Percentiles rank a stretch among this genome's conserved stretches.
Conservation (phyloP, 1,284 basidiomycete species). For the Cryptococcus floricola region DNA sequence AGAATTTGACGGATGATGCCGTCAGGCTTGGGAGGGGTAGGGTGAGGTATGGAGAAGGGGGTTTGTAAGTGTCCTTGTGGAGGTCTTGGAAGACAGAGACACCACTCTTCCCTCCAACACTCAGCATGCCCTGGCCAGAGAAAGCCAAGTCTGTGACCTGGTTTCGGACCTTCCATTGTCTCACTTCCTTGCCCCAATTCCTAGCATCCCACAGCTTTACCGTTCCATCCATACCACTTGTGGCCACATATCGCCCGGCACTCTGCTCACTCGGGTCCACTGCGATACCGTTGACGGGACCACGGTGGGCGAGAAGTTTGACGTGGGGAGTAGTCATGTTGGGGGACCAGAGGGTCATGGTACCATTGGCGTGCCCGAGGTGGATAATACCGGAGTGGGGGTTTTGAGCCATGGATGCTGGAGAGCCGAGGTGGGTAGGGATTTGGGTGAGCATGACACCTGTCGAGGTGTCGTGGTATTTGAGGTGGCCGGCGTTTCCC, state of each 20-base stretch:
- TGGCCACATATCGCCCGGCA: slow-evolving; percentile 86
- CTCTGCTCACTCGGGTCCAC: slow-evolving; percentile 69
- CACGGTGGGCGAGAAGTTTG: slow-evolving; percentile 83
- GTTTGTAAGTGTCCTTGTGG: slow-evolving; percentile 5
- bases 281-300: slow-evolving; percentile 75
- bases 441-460: slow-evolving; percentile 83
- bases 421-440: slow-evolving; percentile 84
- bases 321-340: slow-evolving; percentile 88
- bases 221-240: slow-evolving; percentile 77
- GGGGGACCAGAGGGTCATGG: slow-evolving; percentile 91
- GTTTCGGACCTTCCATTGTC: slow-evolving; percentile 69
- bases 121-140: slow-evolving; percentile 72
- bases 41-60: slow-evolving; percentile 77
- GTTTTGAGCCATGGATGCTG: slow-evolving; percentile 86
- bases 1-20: slow-evolving; percentile 64
- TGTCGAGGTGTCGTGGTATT: slow-evolving; percentile 96
- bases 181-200: slow-evolving; percentile 83
- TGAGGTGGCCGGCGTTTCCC: slow-evolving; percentile 82
- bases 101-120: slow-evolving; percentile 71
- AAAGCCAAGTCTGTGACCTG: slow-evolving; percentile 50
- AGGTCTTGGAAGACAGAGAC: slow-evolving; percentile 64
- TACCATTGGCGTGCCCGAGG: slow-evolving; percentile 80
- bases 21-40: slow-evolving; percentile 59
- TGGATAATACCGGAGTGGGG: slow-evolving; percentile 86
- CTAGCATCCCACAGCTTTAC: slow-evolving; percentile 95